Base-by-base conservation (phyloP, 2,329 filamentous ascomycete species). In the Sclerotinia nivalis region DNA sequence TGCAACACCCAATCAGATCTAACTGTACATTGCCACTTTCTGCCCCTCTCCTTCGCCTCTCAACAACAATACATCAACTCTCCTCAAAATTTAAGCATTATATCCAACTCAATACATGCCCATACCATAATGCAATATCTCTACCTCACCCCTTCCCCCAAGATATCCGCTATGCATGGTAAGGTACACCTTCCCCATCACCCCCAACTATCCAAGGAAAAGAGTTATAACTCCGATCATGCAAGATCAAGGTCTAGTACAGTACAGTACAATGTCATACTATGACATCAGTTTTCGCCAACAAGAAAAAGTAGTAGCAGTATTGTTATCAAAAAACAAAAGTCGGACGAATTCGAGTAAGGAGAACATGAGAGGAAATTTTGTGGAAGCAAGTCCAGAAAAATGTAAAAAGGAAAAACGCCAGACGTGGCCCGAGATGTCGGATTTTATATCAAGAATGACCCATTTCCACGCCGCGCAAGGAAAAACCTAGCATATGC, bases 81-180 rank as follows among this genome's bases (percentile, higher is more conserved):
- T 34, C 64, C 37, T 31, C n/a, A 45, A 25, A 66, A 56, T 66
- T 56, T 66, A 66, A 66, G 64, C 64, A 66, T 66, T 66, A 66
- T 56, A 56, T 66, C 49, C 50, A 45, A 37, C 52, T 8, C 22
- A 40, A 52, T 52, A 20, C n/a, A 20, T 37, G 61, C 61, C 47
- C 61, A 40, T 52, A 64, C 61, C 61, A 64, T 28, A 40, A 52
- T 52, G 61, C n/a, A 64, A 52, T 12, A 64, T 40, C 31, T 64
- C 31, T 22, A 20, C 7, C 34, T 31, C 28, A 6, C n/a, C n/a
- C n/a, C 20, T 4, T 28, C 45, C 22, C 7, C 25, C n/a, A 28
- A 64, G 60, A 64, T n/a, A 40, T 34, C 18, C 13, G 13, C 25
- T 10, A 45, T 55, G 20, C 25, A 45, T n/a, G 37, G 37, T 18